Base-by-base conservation (phyloP, 2,329 filamentous ascomycete species). In the Scytalidium sp. region DNA sequence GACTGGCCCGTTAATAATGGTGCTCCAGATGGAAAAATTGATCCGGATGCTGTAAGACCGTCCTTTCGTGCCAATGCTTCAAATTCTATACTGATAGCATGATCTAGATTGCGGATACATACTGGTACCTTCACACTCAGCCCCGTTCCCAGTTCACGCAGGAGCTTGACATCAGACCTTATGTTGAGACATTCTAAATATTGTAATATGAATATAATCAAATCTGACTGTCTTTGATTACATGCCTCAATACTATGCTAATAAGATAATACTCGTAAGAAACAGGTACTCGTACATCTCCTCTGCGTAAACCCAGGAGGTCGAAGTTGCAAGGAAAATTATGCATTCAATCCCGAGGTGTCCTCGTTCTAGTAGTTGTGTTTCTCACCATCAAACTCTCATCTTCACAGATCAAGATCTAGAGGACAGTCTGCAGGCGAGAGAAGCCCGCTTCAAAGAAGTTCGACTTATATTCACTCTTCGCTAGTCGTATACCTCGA, bases 401-500 rank as follows among this genome's bases (percentile, higher is more conserved):
- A 78, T 71, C 77, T 71, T 85, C 85, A 90, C 78, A 74, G 66
- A 69, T 56, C 64, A 68, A 67, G 64, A 73, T 78, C 80, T 82
- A 75, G 72, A 75, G 67, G 80, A 81, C 83, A 85, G 84, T 93
- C 88, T 93, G 89, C 87, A 84, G 85, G 85, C 76, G 76, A 91
- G 87, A n/a, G 79, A 71, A 71, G 70, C 71, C 71, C 75, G 65
- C 55, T 49, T 57, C 56, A 47, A 62, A 56, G 70, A 75, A 68
- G 64, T 66, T 61, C 61, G 67, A 69, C 63, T 64, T 69, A 61
- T 67, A 64, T 72, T 94, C 79, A 63, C 71, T 96, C 78, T 96
- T 79, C 88, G 90, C 90, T 82, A 92, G 81, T 83, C 84, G 88
- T 96, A 84, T 96, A 96, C 86, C 90, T 90, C 83, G 83, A 83